These are phyloP conservation scores for Adansonia digitata DNA, from an alignment of 345 rosid species.

Conservation along the genomic window DNA sequence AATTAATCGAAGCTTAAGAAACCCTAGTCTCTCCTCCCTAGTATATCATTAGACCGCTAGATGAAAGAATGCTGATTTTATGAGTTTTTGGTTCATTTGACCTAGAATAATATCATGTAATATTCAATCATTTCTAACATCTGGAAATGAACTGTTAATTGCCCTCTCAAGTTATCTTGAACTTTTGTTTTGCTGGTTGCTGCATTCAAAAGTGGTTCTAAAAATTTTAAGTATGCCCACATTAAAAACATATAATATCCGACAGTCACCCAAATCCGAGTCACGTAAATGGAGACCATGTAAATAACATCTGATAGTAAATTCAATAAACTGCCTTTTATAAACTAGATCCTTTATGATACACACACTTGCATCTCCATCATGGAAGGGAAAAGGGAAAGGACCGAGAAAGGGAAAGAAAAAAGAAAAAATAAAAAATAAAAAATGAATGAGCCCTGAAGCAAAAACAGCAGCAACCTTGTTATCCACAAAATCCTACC, in stretches of 20 bases:
- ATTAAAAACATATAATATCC: too few species aligned
- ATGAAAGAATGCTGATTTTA: neutral
- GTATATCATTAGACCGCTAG: neutral
- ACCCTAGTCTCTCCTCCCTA: too few species aligned
- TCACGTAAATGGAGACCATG: slow-evolving; percentile 19
- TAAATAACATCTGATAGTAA: slow-evolving; percentile 14
- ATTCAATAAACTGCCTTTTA: slow-evolving; percentile 24
- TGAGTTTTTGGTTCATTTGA: neutral
- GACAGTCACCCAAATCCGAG: neutral
- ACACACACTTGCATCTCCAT: slow-evolving; percentile 35
- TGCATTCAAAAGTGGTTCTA: too few species aligned
- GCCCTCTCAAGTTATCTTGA: too few species aligned
- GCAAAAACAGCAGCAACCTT: slow-evolving; percentile 14
- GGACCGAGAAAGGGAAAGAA: too few species aligned
- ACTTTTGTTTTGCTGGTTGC: too few species aligned
- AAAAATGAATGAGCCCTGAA: slow-evolving; percentile 10
- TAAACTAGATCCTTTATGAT: slow-evolving; percentile 35
- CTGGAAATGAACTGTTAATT: too few species aligned
- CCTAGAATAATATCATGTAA: neutral
- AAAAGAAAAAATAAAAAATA: too few species aligned
- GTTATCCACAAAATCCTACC: slow-evolving; percentile 11
- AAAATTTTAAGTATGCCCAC: too few species aligned
- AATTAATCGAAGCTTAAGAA: too few species aligned
- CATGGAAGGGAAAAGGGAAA: slow-evolving; percentile 1
- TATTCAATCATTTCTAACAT: too few species aligned